phyloP scores from a whole-genome alignment of 805 yeast species.

The Candida mattraensis region DNA sequence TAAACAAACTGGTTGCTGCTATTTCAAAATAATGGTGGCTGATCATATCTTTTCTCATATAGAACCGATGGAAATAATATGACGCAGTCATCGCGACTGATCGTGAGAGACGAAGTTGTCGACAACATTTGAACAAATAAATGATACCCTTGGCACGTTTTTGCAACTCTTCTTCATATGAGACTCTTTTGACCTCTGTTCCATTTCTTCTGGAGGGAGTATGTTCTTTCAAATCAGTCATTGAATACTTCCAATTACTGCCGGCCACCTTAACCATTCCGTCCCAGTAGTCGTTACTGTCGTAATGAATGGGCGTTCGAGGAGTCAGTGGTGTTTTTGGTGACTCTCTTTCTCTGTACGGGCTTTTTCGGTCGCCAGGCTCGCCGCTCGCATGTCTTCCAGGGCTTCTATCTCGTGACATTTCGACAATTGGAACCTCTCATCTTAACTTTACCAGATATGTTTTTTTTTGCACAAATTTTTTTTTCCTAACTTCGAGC shows the following conservation, averaged over 20 bases:
- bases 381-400: too few species aligned
- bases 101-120: slow-evolving; percentile 45
- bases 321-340: slow-evolving; percentile 17
- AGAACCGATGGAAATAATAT: slow-evolving; percentile 50
- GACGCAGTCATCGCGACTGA: slow-evolving; percentile 50
- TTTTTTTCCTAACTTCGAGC: too few species aligned
- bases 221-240: slow-evolving; percentile 23
- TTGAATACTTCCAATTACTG: slow-evolving; percentile 29
- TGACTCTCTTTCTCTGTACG: too few species aligned
- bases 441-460: not conserved
- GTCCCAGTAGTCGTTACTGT: slow-evolving; percentile 28
- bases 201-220: slow-evolving; percentile 38
- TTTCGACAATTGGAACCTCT: not conserved
- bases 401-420: slow-evolving; percentile 14
- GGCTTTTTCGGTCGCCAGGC: too few species aligned
- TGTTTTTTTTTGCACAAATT: too few species aligned
- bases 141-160: slow-evolving; percentile 48
- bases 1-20: slow-evolving; percentile 49
- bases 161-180: slow-evolving; percentile 39
- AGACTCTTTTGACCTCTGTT: slow-evolving; percentile 27
- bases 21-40: slow-evolving; percentile 48
- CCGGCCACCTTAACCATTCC: slow-evolving; percentile 28
- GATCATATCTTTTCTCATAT: slow-evolving; percentile 44
- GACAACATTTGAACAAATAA: slow-evolving; percentile 45
- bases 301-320: slow-evolving; percentile 9